Evolutionary conservation across 164 flowering plant species (phyloP).

Genomic region (Vitis rupestris): DNA sequence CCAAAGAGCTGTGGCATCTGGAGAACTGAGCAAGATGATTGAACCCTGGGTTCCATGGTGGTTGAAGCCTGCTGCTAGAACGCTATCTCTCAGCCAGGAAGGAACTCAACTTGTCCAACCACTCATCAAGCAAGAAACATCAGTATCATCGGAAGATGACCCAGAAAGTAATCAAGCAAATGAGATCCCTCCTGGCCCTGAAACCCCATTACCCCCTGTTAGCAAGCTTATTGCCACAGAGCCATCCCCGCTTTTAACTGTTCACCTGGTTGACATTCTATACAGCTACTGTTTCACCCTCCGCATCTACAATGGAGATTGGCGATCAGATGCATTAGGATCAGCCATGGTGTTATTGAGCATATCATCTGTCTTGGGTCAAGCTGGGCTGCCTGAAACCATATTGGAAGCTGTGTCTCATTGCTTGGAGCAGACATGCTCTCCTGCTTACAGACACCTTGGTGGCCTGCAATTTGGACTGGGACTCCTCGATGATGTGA

Average conservation of each 20-base stretch:
- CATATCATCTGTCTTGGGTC: conserved; percentile 71
- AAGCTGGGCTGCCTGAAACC: conserved; percentile 62
- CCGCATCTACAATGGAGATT: conserved; percentile 91
- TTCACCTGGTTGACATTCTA: conserved; percentile 77
- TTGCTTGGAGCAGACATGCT: conserved; percentile 81
- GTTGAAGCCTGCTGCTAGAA: conserved; percentile 70
- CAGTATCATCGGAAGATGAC: conserved; percentile 20
- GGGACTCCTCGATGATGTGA: conserved; percentile 58
- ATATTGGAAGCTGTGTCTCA: conserved; percentile 52
- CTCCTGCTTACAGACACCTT: conserved; percentile 57
- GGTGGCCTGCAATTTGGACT: conserved; percentile 76
- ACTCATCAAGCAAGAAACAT: conserved; percentile 22
- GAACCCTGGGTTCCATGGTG: conserved; percentile 98
- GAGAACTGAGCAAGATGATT: conserved; percentile 86
- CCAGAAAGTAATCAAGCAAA: conserved; percentile 19
- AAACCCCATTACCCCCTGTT: conserved; percentile 55
- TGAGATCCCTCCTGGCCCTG: conserved; percentile 78
- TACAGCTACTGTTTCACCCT: conserved; percentile 90
- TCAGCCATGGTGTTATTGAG: conserved; percentile 55
- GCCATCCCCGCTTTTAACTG: conserved; percentile 72
- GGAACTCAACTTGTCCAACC: conserved; percentile 72
- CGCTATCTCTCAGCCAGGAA: conserved; percentile 51
- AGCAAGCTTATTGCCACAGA: conserved; percentile 47
- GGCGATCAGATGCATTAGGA: conserved; percentile 70
- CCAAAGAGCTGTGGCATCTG: conserved; percentile 81